These are phyloP conservation scores for Neonothopanus nambi DNA, from an alignment of 1,284 basidiomycete genomes.

Conservation along the genomic window DNA sequence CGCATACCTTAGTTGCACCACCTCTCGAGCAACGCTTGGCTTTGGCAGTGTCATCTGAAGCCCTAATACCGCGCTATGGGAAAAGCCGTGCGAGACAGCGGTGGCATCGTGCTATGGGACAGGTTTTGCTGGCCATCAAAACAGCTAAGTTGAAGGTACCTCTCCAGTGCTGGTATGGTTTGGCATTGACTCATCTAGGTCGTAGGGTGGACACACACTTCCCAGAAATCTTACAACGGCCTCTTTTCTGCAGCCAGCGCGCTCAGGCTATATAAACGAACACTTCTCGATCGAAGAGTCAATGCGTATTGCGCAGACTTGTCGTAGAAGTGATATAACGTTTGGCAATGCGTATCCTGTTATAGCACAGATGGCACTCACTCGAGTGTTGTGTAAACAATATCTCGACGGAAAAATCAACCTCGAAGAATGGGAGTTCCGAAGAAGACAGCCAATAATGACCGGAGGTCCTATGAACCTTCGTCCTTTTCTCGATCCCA, in stretches of 20 bases:
- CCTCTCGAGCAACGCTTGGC: conserved; percentile 40
- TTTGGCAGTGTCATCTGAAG: conserved; percentile 39
- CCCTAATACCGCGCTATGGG: conserved; percentile 20
- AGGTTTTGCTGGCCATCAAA: conserved; percentile 36
- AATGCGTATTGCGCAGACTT: conserved; percentile 32
- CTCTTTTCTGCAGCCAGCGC: conserved; percentile 38
- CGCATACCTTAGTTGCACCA: conserved; percentile 11
- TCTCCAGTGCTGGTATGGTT: conserved; percentile 6
- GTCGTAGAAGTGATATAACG: conserved; percentile 44
- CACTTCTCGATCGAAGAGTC: conserved; percentile 31
- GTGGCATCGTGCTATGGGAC: conserved; percentile 51
- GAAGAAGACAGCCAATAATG: conserved; percentile 51
- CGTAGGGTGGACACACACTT: conserved; percentile 58
- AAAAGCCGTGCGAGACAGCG: conserved; percentile 35
- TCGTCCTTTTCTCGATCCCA: conserved; percentile 48
- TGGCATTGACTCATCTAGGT: background rate
- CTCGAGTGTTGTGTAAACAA: conserved; percentile 50
- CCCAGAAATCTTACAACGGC: conserved; percentile 39
- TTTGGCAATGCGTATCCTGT: conserved; percentile 53
- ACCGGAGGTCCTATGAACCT: conserved; percentile 52
- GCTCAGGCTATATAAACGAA: conserved; percentile 26
- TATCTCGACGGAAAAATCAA: conserved; percentile 48
- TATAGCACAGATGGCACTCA: conserved; percentile 54
- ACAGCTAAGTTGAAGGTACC: conserved; percentile 31
- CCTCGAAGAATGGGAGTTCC: conserved; percentile 52